Base-by-base conservation (phyloP, 1,139 yeast species). In the Candida anutae region DNA sequence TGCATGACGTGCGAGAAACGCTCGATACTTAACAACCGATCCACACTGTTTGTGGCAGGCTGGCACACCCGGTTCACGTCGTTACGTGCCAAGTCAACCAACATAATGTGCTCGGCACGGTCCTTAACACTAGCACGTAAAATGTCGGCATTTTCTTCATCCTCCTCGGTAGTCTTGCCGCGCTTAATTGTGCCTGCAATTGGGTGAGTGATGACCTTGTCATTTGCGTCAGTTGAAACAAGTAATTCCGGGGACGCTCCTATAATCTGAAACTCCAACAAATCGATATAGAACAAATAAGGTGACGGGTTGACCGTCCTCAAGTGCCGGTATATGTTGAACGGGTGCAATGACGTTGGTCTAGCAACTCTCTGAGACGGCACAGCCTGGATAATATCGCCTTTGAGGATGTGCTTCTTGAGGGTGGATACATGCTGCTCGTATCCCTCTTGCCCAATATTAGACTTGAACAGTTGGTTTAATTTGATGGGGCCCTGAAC, bases 1-100 rank as follows among this genome's bases (percentile, higher is more conserved):
- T 90, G 98, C 80, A 88, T 88, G 22, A 90, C 98, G 52, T 90
- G 98, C n/a, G 94, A 81, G 49, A 90, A 90, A 47, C 95, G 71
- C 58, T 90, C 95, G 29, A 90, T 84, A 9, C 93, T 81, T 46
- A 90, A 68, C 36, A 90, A 64, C 40, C 94, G 70, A 52, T 90
- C 98, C 17, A 90, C 98, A 28, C 65, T 73, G 24, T 94, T 87
- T 6, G 90, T 69, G 22, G 57, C 55, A 13, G 97, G 97, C 36
- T 81, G 78, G 58, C 97, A 88, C n/a, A 90, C 79, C 40, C 98
- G 70, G 57, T 90, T 90, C 44, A 90, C 77, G 50, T 90, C 98
- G 49, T 90, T 90, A 50, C 98, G 73, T 4, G 98, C 98, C 48
- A 90, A 69, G 55, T 90, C 98, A 16, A 90, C 98, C 58, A 90